phyloP scores from a whole-genome alignment of 495 filamentous ascomycete species.

The Aspergillus mulundensis region DNA sequence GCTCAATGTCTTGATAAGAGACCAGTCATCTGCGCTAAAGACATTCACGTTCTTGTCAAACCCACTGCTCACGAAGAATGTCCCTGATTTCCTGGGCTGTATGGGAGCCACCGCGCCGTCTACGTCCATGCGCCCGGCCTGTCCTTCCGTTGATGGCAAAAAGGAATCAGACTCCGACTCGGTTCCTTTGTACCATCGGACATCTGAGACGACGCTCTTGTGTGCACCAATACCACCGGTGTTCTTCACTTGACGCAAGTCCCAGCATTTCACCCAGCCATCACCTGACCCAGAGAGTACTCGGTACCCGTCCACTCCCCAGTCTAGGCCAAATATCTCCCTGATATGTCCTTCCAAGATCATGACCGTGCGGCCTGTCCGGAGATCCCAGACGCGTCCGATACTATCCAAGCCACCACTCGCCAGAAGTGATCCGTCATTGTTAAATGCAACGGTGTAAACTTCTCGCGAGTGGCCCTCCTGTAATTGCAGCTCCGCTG shows the following conservation, averaged over 20 bases:
- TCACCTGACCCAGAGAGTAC: conserved; percentile 88
- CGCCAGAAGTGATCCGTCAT: conserved; percentile 84
- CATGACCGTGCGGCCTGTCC: conserved; percentile 92
- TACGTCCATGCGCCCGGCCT: conserved; percentile 57
- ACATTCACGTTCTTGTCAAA: conserved; percentile 96
- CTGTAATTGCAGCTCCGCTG: conserved; percentile 79
- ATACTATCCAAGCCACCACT: conserved; percentile 91
- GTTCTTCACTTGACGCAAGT: conserved; percentile 80
- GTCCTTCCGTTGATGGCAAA: conserved; percentile 52
- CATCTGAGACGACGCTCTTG: conserved; percentile 83
- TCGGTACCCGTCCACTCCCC: conserved; percentile 85
- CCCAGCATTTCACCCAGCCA: conserved; percentile 97
- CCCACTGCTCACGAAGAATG: conserved; percentile 84
- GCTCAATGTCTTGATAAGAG: conserved; percentile 76
- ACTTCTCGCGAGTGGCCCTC: conserved; percentile 94
- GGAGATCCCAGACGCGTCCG: conserved; percentile 93
- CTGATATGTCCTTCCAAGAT: conserved; percentile 91
- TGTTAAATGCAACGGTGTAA: conserved; percentile 82
- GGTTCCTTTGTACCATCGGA: conserved; percentile 87
- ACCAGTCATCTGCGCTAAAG: conserved; percentile 95
- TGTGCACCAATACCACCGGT: conserved; percentile 86
- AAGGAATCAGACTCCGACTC: conserved; percentile 58
- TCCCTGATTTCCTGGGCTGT: conserved; percentile 66
- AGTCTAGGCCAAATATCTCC: conserved; percentile 88
- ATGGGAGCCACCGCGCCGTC: conserved; percentile 39